These are phyloP conservation scores for Canna indica DNA, from an alignment of 176 grass and related monocot species.

Conservation along the genomic window DNA sequence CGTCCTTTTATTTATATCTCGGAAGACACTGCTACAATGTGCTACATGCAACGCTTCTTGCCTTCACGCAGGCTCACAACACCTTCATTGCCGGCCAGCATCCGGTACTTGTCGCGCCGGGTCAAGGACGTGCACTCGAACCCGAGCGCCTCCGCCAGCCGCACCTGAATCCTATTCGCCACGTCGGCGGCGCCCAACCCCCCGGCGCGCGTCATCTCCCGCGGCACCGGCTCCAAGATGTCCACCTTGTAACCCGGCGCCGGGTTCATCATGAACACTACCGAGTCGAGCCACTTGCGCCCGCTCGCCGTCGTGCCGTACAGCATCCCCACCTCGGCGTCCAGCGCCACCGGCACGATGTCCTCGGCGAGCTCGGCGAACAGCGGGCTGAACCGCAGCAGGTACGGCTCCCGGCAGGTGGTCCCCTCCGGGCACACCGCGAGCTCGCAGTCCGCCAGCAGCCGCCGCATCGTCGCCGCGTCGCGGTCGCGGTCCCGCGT, in stretches of 20 bases:
- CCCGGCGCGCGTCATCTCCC: neutral
- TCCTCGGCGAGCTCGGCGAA: constrained; percentile 49
- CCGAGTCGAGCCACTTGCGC: constrained; percentile 54
- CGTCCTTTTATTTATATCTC: too few relatives aligned
- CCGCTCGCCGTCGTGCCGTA: constrained; percentile 67
- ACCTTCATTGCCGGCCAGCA: constrained; percentile 78
- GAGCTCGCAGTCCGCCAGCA: constrained; percentile 28
- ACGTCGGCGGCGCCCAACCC: constrained; percentile 21
- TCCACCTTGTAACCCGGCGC: constrained; percentile 33
- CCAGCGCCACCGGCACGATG: constrained; percentile 56
- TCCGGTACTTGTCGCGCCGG: constrained; percentile 84
- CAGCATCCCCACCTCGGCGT: constrained; percentile 44
- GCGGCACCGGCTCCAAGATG: constrained; percentile 30
- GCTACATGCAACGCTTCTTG: neutral
- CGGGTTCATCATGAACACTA: constrained; percentile 58
- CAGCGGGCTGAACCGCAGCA: constrained; percentile 74
- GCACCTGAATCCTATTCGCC: constrained; percentile 64
- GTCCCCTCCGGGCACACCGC: constrained; percentile 81
- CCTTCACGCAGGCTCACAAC: neutral
- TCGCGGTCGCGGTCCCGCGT: constrained; percentile 50
- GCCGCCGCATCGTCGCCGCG: constrained; percentile 38
- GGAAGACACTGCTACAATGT: too few relatives aligned
- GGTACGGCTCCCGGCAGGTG: constrained; percentile 66
- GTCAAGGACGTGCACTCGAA: constrained; percentile 63
- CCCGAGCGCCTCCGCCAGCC: constrained; percentile 43